Percentiles rank a stretch among this genome's conserved stretches.
phyloP scores from a whole-genome alignment of 2,329 filamentous ascomycete species.

The Fonsecaea erecta region DNA sequence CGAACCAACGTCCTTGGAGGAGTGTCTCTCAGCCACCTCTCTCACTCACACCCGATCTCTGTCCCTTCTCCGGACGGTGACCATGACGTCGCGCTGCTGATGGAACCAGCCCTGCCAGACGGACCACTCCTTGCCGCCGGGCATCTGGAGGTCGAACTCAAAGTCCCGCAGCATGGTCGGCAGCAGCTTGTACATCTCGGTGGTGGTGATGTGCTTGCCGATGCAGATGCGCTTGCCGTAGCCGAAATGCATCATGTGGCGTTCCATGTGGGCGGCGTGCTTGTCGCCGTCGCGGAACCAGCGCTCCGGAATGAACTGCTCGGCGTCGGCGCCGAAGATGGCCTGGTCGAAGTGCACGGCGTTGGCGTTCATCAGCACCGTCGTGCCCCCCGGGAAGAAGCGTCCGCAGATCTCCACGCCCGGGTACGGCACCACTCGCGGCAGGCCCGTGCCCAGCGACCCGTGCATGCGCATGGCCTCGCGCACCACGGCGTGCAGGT shows the following conservation, averaged over 20 bases:
- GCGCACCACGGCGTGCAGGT: conserved; percentile 58
- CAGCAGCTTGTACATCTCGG: conserved; percentile 39
- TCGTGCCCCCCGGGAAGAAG: conserved; percentile 44
- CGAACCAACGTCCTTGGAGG: not conserved
- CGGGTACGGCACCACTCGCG: conserved; percentile 54
- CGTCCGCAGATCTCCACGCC: conserved; percentile 45
- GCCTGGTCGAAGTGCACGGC: conserved; percentile 46
- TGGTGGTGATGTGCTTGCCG: conserved; percentile 36
- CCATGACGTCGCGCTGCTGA: conserved; percentile 28
- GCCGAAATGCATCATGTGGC: conserved; percentile 33
- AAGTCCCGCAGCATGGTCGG: conserved; percentile 32
- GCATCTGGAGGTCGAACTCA: conserved; percentile 24
- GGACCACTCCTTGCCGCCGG: conserved; percentile 23
- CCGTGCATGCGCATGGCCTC: conserved; percentile 59
- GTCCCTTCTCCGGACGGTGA: conserved; percentile 19
- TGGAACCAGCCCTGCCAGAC: conserved; percentile 29
- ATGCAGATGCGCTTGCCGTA: conserved; percentile 35
- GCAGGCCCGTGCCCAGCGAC: conserved; percentile 54
- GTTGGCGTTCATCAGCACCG: conserved; percentile 45
- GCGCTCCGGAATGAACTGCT: conserved; percentile 54
- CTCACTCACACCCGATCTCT: conserved; percentile 6
- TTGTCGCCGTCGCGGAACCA: conserved; percentile 44
- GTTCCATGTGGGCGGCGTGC: conserved; percentile 30
- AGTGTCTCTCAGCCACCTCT: too few species aligned
- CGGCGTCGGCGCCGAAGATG: conserved; percentile 53